Conservation (phyloP, 2,329 filamentous ascomycete genomes). For the Fusarium sp. region DNA sequence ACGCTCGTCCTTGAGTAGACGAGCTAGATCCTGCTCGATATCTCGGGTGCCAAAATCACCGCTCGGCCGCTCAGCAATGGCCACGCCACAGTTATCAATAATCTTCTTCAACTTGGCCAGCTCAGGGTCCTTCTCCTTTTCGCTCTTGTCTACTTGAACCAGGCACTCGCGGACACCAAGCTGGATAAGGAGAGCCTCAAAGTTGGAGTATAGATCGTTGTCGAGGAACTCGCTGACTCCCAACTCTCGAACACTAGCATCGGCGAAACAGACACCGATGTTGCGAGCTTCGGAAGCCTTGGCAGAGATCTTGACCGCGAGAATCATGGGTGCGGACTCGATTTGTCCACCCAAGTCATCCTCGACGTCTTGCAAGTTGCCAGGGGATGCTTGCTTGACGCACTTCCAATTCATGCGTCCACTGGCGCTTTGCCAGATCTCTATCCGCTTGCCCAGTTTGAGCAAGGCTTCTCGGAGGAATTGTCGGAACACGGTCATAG, state of each 20-base stretch:
- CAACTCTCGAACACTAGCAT: slow-evolving; percentile 94
- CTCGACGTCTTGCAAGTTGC: slow-evolving; percentile 96
- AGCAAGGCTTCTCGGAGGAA: slow-evolving; percentile 96
- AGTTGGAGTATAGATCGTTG: slow-evolving; percentile 98
- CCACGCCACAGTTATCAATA: slow-evolving; percentile 91
- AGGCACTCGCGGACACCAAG: slow-evolving; percentile 95
- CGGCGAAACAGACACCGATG: slow-evolving; percentile 96
- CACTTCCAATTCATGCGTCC: slow-evolving; percentile 93
- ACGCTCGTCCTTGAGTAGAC: slow-evolving; percentile 87
- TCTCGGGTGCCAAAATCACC: slow-evolving; percentile 88
- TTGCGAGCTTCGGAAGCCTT: slow-evolving; percentile 85
- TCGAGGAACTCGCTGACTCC: slow-evolving; percentile 99
- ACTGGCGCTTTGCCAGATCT: slow-evolving; percentile 83
- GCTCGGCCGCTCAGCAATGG: slow-evolving; percentile 81
- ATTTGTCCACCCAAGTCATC: slow-evolving; percentile 90
- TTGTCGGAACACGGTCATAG: slow-evolving; percentile 92
- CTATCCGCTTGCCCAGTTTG: slow-evolving; percentile 87
- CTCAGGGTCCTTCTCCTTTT: slow-evolving; percentile 90
- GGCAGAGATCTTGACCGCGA: slow-evolving; percentile 93
- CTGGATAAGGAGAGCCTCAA: slow-evolving; percentile 95
- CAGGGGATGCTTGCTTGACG: slow-evolving; percentile 90
- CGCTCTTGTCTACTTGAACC: slow-evolving; percentile 79
- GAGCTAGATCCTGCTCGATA: slow-evolving; percentile 92
- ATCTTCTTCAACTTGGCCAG: slow-evolving; percentile 88
- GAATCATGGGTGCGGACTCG: slow-evolving; percentile 91